A percentile compares a stretch with the other conserved stretches of the same genome.
Conservation (phyloP, 106 monocot species). For the Allium cepa region DNA sequence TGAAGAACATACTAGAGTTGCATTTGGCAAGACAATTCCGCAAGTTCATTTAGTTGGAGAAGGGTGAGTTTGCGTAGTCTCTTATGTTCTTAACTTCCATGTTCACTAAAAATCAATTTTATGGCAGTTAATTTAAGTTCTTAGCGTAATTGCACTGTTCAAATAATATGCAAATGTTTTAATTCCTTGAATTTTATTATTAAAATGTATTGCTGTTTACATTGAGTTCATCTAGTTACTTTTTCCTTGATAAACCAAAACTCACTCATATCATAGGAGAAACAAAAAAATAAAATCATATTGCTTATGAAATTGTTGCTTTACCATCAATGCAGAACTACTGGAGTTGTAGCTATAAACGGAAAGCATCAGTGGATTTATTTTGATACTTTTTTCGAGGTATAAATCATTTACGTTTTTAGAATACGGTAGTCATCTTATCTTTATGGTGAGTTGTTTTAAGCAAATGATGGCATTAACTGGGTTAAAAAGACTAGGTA, state of each 20-base stretch:
- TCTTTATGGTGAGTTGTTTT: too few species aligned
- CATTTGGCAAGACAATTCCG: slow-evolving; percentile 23
- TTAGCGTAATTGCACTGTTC: not conserved
- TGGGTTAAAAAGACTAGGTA: too few species aligned
- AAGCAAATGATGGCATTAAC: too few species aligned
- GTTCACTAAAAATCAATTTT: not conserved
- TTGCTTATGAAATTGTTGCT: not conserved
- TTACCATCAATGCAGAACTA: slow-evolving; percentile 15
- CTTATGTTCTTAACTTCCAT: not conserved
- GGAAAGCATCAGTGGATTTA: slow-evolving; percentile 31
- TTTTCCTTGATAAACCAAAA: not conserved
- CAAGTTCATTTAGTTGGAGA: slow-evolving; percentile 35
- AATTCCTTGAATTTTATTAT: not conserved
- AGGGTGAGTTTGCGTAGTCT: slow-evolving; percentile 19
- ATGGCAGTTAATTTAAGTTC: too few species aligned
- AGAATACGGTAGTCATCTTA: not conserved
- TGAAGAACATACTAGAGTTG: slow-evolving; percentile 19
- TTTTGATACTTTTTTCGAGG: slow-evolving; percentile 18
- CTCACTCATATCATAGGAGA: not conserved
- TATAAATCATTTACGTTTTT: not conserved
- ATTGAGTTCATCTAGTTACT: not conserved
- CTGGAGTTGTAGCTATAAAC: slow-evolving; percentile 21
- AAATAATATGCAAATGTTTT: not conserved
- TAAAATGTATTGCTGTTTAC: not conserved
- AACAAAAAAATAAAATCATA: not conserved